A percentile compares a stretch with the other conserved stretches of the same genome.
phyloP scores from a whole-genome alignment of 306 rosid species.

The Quercus dentata region DNA sequence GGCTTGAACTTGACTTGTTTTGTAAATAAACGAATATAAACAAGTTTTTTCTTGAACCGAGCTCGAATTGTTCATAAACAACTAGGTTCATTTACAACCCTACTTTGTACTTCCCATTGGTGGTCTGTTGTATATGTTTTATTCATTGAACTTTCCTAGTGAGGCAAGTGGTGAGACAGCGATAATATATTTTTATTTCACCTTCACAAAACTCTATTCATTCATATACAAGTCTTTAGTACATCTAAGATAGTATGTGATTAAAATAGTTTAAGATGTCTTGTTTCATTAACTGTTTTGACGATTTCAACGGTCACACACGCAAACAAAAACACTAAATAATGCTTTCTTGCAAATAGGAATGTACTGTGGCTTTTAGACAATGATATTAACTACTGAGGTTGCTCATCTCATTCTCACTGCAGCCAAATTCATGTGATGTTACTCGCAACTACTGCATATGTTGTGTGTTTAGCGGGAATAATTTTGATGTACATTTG shows the following conservation, averaged over 20 bases:
- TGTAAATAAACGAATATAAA: no score
- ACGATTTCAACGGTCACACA: not conserved
- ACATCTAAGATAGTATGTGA: not conserved
- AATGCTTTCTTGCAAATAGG: not conserved
- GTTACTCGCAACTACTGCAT: constrained; percentile 62
- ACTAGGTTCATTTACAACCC: no score
- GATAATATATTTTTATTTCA: not conserved
- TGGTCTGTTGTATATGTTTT: not conserved
- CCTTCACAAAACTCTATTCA: not conserved
- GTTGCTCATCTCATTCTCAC: not conserved
- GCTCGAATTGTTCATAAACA: no score
- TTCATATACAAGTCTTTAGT: not conserved
- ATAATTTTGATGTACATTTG: constrained; percentile 83
- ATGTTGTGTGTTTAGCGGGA: constrained; percentile 76
- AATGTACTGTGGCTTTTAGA: not conserved
- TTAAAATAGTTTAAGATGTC: not conserved
- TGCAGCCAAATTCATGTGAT: constrained; percentile 84
- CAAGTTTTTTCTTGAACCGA: no score
- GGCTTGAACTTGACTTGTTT: no score
- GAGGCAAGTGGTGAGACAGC: not conserved
- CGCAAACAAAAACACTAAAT: not conserved
- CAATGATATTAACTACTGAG: not conserved
- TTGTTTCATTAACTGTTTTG: not conserved
- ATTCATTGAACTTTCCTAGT: not conserved
- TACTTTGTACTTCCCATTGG: not conserved